Evolutionary conservation across 345 rosid genomes (phyloP), one percentile per base, ranked within the genome.

Genomic region (Angophora floribunda): DNA sequence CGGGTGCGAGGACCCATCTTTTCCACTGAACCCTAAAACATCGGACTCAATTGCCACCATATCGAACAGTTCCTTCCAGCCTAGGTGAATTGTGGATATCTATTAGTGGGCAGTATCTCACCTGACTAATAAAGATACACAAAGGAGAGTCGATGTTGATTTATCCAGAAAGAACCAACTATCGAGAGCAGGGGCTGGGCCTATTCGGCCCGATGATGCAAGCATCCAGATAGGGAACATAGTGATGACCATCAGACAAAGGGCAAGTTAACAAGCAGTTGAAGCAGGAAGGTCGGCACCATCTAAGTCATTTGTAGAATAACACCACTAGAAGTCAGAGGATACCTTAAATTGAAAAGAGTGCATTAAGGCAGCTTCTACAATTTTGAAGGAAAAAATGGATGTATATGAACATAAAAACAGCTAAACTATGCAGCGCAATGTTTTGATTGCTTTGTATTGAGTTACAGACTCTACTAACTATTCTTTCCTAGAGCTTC

Each of bases 31-130:
- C 87, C 87, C 93, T 51, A 95, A 91, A 61, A 88, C 87, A 61
- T 88, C 92, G 30, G 94, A 92, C 41, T 97, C 99, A 41, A 85
- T 93, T 45, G 98, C 98, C 51, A 93, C 91, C 4, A 85, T 96
- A 80, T 89, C 94, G 1, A 63, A 94, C 55, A 96, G 99, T 88
- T 95, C 98, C 87, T 95, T 96, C 88, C 89, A 91, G 50, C 95
- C 98, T 22, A 95, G 99, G 94, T 96, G 95, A 95, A 75, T 44
- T 41, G 49, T 75, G 49, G 49, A 75, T 75, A 36, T 75, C 82
- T 19, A 75, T 41, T 41, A 9, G 82, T 75, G 82, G 82, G 49
- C 28, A 75, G 82, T 41, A 41, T 19, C 82, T 75, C 82, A 9
- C 26, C 82, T 41, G 49, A 41, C 82, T 75, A 75, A 41, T 75